Base-by-base conservation (phyloP, 352 stramenopile species). In the Phytophthora rubi region DNA sequence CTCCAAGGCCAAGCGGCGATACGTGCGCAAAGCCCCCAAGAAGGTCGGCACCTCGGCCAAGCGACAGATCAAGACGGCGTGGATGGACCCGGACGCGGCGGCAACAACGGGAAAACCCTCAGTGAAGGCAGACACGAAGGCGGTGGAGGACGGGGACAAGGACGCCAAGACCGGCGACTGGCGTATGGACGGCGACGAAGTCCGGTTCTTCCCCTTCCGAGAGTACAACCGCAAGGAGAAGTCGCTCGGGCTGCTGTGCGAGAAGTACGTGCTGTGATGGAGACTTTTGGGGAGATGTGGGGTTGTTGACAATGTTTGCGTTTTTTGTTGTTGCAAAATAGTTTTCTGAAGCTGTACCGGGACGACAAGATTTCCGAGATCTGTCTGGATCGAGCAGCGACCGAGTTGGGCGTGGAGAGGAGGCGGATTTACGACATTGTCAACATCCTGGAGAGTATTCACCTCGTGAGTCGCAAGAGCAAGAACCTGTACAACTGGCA, bases 401-500 rank as follows among this genome's bases (percentile, higher is more conserved):
- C 75, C 0, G 80, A 94, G 60, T 71, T 96, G 1, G 80, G 90
- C 2, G 96, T 99, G 0, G 96, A 98, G 73, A 85, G 97, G 47
- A 84, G 97, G 44, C 82, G 97, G 16, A 99, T 99, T 57, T 99
- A 99, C 73, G 97, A 99, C 76, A 98, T 99, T 47, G 95, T 99
- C 53, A 99, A 99, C 73, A 99, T 99, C 75, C 82, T 99, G 30
- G 97, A 99, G 73, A 97, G 90, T 54, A 92, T 99, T 44, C 83
- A 95, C 33, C 90, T 99, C 28, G 95, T 99, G 5, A 96, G 85
- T 30, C 93, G 97, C n/a, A 96, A 98, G 65, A 95, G 93, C 62
- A 99, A 99, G 77, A 99, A 99, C 68, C 88, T 97, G 2, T 99
- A 99, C 83, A 92, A 94, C 53, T 97, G 90, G 90, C 88, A 97